Base-by-base conservation (phyloP, 202 grass and related monocot genomes). In the Zizania palustris region DNA sequence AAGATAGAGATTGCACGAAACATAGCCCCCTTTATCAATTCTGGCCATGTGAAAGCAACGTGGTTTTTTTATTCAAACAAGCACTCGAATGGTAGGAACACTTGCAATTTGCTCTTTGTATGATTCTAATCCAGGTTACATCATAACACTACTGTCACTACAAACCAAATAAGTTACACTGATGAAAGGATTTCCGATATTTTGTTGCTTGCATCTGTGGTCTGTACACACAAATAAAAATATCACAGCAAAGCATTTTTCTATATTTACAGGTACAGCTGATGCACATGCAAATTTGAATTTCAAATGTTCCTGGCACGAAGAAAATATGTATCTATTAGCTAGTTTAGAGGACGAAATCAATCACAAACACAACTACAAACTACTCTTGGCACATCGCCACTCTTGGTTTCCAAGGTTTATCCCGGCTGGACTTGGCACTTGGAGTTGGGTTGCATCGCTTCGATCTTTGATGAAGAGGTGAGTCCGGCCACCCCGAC, bases 231-330 rank as follows among this genome's bases (percentile, higher is more conserved):
- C 28, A 28, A 28, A 28, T 28, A 28, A 67, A 46, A 50, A 51
- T 4, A 80, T 38, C 7, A 6, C 22, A 21, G 8, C 42, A 72
- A 66, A 45, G 3, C 3, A 44, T 65, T 42, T 41, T 79, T 55
- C 45, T 55, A 58, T 88, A 80, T 88, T 41, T 84, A 88, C 86
- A 88, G 35, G 21, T 60, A 80, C 76, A 80, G 42, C 86, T 50
- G 72, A 45, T 34, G 28, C 19, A 35, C 77, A 67, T 28, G 82
- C 36, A 46, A 80, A 81, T 77, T 88, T 85, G 72, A 82, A 88
- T 76, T 85, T 81, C 22, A 67, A 77, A 65, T 77, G 28, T 45
- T 19, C 37, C 51, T 81, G 60, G 65, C 43, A 51, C 51, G 57
- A 37, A 10, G 34, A 20, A 57, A 58, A 67, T 22, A 69, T n/a